Evolutionary conservation across 2,329 filamentous ascomycete genomes (phyloP).

Genomic region (Xylariales sp.): DNA sequence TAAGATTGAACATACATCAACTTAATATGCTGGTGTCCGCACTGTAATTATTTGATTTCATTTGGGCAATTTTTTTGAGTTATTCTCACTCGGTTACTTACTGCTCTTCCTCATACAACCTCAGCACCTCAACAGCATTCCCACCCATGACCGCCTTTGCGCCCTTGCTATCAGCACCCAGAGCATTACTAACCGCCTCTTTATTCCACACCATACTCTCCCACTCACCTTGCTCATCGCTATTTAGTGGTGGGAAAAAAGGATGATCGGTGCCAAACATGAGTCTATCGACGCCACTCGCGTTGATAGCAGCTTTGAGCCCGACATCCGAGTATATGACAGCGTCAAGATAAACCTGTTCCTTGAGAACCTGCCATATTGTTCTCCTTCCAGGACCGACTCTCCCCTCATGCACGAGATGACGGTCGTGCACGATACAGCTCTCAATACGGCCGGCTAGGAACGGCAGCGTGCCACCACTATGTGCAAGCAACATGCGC

Average conservation of each 20-base stretch:
- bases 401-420: slow-evolving; percentile 74
- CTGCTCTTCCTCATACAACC: slow-evolving; percentile 43
- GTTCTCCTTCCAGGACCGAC: slow-evolving; percentile 59
- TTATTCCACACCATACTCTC: slow-evolving; percentile 73
- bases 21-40: neutral
- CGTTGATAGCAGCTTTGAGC: slow-evolving; percentile 75
- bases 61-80: neutral
- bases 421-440: slow-evolving; percentile 84
- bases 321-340: slow-evolving; percentile 84
- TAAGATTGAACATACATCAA: neutral
- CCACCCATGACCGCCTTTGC: slow-evolving; percentile 49
- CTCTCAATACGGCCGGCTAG: slow-evolving; percentile 89
- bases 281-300: slow-evolving; percentile 72
- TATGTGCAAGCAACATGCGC: slow-evolving; percentile 84
- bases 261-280: slow-evolving; percentile 88
- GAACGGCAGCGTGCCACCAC: slow-evolving; percentile 88
- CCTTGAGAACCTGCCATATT: slow-evolving; percentile 67
- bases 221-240: slow-evolving; percentile 73
- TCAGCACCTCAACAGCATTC: slow-evolving; percentile 48
- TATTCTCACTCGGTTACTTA: neutral
- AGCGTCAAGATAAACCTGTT: slow-evolving; percentile 88
- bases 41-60: neutral
- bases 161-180: slow-evolving; percentile 46
- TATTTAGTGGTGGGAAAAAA: slow-evolving; percentile 81
- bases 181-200: slow-evolving; percentile 47